Base-by-base conservation (phyloP, 768 basidiomycete genomes). In the Sporobolomyces pararoseus region DNA sequence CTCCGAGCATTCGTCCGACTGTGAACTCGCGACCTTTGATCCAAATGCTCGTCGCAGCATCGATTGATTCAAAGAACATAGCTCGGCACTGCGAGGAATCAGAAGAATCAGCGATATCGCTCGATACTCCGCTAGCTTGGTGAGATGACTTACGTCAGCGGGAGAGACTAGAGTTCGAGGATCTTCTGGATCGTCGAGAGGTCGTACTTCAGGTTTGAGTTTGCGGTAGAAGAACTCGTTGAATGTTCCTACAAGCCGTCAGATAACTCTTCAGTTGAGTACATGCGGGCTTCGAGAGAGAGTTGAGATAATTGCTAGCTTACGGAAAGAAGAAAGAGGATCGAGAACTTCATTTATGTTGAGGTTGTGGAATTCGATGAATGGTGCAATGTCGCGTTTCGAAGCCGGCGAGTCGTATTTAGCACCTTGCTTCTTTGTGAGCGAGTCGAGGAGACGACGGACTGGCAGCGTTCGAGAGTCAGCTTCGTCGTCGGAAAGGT, bases 1-100 rank as follows among this genome's bases (percentile, higher is more conserved):
- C 88, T 0, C 94, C 94, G 0, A 98, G 84, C 39, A 99, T 83
- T 2, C 87, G 84, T 7, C 81, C 83, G 4, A 97, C 83, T 2
- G 87, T 88, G 78, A 99, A 98, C 75, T 96, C 93, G 50, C 92
- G 86, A 4, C 95, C 95, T 77, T 98, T 97, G 81, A 98, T 95
- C 95, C 95, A 99, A 0, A 99, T 81, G 29, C 84, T 82, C 3
- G 92, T 96, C 1, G 95, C 95, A 65, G 91, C 89, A 55, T 80
- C 82, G 12, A 96, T 87, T 0, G 86, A 88, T 79, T 90, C 87
- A 79, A 98, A 99, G 1, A 88, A 86, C 88, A 97, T 93, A 69
- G 96, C 84, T n/a, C 95, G 88, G 77, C 90, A 97, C 81, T 70
- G 54, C n/a, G 7, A 6, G 4, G 10, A 23, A 29, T 3, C 12